Conservation (phyloP, 345 rosid genomes). For the Eucalyptus erythrocorys region DNA sequence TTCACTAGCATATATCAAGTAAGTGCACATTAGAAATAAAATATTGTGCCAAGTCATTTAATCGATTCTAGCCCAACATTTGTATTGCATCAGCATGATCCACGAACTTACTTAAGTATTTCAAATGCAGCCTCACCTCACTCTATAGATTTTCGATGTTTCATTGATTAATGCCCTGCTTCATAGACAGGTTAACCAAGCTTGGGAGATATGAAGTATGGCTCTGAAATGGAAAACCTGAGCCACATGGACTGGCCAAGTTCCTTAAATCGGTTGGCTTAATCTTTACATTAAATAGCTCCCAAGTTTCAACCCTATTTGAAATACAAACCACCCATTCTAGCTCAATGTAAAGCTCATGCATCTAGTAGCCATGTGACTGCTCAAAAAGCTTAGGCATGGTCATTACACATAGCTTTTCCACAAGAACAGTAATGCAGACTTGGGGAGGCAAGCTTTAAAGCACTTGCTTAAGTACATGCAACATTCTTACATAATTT, state of each 20-base stretch:
- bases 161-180: background rate
- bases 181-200: background rate
- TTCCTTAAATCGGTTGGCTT: background rate
- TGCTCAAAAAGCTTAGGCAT: background rate
- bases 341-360: background rate
- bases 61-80: background rate
- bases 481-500: background rate
- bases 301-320: background rate
- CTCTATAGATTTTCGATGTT: background rate
- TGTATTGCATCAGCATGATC: background rate
- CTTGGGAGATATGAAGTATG: background rate
- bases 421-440: background rate
- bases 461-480: background rate
- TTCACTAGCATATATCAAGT: background rate
- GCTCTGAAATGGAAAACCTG: background rate
- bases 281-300: background rate
- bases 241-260: background rate
- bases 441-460: background rate
- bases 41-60: background rate
- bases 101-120: background rate
- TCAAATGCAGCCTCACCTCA: background rate
- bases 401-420: background rate
- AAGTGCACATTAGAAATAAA: background rate
- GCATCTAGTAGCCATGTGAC: background rate
- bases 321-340: background rate